Base-by-base conservation (phyloP, 78 protist species). In the Dictyostelium intermedium region DNA sequence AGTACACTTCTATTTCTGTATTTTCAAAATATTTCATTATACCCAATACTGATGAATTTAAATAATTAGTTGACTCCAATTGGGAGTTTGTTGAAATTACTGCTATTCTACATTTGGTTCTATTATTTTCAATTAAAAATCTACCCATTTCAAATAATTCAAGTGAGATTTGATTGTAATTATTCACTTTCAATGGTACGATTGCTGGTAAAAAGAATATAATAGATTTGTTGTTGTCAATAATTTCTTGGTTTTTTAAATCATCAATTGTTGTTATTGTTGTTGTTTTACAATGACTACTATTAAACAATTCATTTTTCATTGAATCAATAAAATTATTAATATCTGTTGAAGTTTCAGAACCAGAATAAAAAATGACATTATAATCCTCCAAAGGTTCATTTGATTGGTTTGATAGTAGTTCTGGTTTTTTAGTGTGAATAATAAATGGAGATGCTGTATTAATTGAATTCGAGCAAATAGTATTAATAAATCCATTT, bases 141-240 rank as follows among this genome's bases (percentile, higher is more conserved):
- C 78, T 76, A 41, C 63, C 63, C 16, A 86, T 14, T 27, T 77
- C 63, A 43, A 76, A 60, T 34, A 77, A 78, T 27, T 86, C 70
- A 10, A 77, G 20, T 3, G 84, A 77, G 0, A 23, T 23, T 30
- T 50, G 16, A 13, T 61, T 32, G 27, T 43, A 87, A 60, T 56
- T 87, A 25, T 35, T 9, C 10, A 39, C 27, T 23, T 63, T 32
- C n/a, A 87, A 20, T 56, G 50, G 18, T 4, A 53, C 63, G 0
- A 87, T 25, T 27, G 66, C 0, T 79, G 84, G 20, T 20, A 78
- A 13, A 45, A 73, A 73, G 9, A 25, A 37, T 9, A 37, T 37
- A 37, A 73, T 18, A 18, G 56, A 37, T 20, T 73, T 73, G 1
- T 1, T 23, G 0, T 35, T 10, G 37, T 35, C 47, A 18, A 13